phyloP scores from a whole-genome alignment of 768 basidiomycete genomes.

The Daedalea quercina region DNA sequence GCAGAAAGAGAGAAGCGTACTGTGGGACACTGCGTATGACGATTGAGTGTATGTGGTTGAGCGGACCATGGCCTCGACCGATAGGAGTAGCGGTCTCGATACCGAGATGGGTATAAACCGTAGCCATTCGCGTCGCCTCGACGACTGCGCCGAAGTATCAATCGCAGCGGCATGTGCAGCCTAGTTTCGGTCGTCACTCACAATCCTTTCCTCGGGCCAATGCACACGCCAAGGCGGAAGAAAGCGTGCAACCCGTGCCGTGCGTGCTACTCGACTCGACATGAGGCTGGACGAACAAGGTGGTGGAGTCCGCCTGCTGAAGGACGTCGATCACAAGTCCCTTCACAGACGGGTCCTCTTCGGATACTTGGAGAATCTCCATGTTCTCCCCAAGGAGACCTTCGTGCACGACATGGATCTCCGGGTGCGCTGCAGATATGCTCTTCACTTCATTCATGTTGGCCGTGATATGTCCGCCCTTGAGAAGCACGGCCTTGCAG shows the following conservation, averaged over 20 bases:
- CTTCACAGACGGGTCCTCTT: constrained; percentile 10
- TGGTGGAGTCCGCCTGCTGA: constrained; percentile 30
- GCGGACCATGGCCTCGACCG: constrained; percentile 74
- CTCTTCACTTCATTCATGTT: constrained; percentile 38
- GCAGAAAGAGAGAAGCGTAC: constrained; percentile 34
- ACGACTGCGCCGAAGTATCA: constrained; percentile 30
- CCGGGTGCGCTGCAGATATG: constrained; percentile 22
- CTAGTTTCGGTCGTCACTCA: constrained; percentile 17
- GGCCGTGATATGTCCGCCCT: constrained; percentile 72
- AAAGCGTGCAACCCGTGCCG: constrained; percentile 91
- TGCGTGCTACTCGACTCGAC: constrained; percentile 73
- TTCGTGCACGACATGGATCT: constrained; percentile 36
- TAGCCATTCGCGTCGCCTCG: constrained; percentile 55
- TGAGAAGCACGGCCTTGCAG: constrained; percentile 60
- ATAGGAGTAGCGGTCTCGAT: constrained; percentile 64
- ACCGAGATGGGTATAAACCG: constrained; percentile 65
- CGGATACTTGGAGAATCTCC: constrained; percentile 46
- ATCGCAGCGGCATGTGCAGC: background rate
- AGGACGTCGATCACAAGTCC: constrained; percentile 62
- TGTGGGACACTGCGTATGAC: constrained; percentile 40
- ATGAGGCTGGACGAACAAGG: constrained; percentile 53
- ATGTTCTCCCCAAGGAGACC: constrained; percentile 48
- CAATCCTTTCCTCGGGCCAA: constrained; percentile 45
- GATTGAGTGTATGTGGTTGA: constrained; percentile 77
- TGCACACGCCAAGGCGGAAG: constrained; percentile 67